Conservation (phyloP, 2,329 filamentous ascomycete genomes). For the Cercospora zeina region DNA sequence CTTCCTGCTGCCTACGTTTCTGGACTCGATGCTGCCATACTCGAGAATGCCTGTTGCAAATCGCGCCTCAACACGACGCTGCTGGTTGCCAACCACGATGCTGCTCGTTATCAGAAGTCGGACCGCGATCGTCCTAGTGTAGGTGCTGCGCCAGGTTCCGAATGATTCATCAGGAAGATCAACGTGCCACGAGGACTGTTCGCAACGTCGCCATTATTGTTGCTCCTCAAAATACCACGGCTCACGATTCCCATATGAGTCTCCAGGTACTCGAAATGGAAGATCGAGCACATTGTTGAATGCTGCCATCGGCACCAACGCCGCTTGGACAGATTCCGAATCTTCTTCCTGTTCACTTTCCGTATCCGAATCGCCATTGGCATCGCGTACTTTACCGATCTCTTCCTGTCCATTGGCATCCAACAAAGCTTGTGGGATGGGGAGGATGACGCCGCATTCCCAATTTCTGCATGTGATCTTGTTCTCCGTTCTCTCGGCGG, state of each 20-base stretch:
- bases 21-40: background rate
- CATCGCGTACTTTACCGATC: constrained; percentile 11
- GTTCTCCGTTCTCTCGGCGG: constrained; percentile 66
- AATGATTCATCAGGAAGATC: background rate
- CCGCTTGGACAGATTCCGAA: constrained; percentile 4
- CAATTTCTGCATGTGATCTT: constrained; percentile 88
- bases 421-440: constrained; percentile 3
- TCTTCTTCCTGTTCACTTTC: constrained; percentile 24
- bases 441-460: constrained; percentile 80
- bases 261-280: constrained; percentile 63
- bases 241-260: constrained; percentile 49
- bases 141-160: background rate
- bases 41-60: background rate
- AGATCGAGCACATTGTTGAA: constrained; percentile 62
- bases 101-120: background rate
- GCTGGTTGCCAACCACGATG: background rate
- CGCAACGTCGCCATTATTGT: background rate
- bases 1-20: background rate
- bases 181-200: background rate
- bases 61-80: background rate
- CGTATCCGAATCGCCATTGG: constrained; percentile 23
- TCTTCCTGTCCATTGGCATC: background rate
- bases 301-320: constrained; percentile 37
- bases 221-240: constrained; percentile 49
- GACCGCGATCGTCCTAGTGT: background rate